A percentile compares a stretch with the other conserved stretches of the same genome.
These are phyloP conservation scores for Mercurialis annua DNA, from an alignment of 345 rosid species.

Conservation along the genomic window DNA sequence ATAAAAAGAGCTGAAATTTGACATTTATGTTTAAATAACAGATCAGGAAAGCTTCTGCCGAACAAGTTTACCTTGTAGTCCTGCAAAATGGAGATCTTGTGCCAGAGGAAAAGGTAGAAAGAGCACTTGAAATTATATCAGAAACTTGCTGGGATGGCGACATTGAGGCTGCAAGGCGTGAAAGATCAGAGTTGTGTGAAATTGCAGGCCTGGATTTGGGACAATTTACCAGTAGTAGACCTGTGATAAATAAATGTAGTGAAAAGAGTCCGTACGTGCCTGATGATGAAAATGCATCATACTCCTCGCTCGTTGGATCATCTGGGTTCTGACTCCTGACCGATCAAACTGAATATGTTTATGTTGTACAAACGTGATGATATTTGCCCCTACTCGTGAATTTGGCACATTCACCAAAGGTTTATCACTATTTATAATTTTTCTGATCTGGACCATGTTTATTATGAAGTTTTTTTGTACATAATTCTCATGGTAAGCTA, in stretches of 20 bases:
- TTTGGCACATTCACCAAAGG: too few relatives aligned
- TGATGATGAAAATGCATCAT: conserved; percentile 81
- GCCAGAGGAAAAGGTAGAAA: conserved; percentile 52
- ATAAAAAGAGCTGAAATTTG: not conserved
- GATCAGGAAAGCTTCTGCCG: conserved; percentile 80
- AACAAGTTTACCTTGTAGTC: conserved; percentile 69
- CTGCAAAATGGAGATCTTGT: conserved; percentile 60
- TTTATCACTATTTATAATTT: too few relatives aligned
- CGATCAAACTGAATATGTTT: not conserved
- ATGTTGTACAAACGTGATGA: not conserved
- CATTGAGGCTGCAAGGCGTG: conserved; percentile 44
- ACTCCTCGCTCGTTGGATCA: conserved; percentile 79
- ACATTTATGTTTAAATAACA: conserved; percentile 22
- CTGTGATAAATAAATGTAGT: conserved; percentile 19
- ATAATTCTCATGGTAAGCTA: too few relatives aligned
- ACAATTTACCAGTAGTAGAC: conserved; percentile 24
- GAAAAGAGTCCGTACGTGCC: conserved; percentile 22
- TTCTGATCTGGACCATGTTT: too few relatives aligned
- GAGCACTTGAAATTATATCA: conserved; percentile 53
- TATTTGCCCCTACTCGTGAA: too few relatives aligned
- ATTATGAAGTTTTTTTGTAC: too few relatives aligned
- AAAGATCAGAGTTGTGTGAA: conserved; percentile 49
- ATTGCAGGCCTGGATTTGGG: conserved; percentile 53
- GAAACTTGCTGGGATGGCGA: conserved; percentile 86
- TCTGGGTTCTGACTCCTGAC: conserved; percentile 52